Conservation (phyloP, 306 rosid species). For the Ziziphus jujuba region DNA sequence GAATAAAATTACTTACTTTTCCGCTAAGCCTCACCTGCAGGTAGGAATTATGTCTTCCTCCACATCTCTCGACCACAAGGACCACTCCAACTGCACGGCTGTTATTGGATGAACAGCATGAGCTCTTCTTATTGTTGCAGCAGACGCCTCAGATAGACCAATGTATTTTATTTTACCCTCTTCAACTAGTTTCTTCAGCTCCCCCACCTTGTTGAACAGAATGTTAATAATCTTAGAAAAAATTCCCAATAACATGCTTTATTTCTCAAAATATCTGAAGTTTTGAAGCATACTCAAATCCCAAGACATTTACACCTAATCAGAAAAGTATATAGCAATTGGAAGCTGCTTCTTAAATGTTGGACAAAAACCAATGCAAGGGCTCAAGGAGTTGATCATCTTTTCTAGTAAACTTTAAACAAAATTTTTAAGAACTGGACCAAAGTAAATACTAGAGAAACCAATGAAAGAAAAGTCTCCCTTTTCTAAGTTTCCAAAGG, state of each 20-base stretch:
- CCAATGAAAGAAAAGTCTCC: too few species aligned
- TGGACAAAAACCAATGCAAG: too few species aligned
- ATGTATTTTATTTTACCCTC: conserved; percentile 71
- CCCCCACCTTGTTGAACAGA: conserved; percentile 49
- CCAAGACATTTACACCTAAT: not conserved
- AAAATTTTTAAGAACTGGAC: too few species aligned
- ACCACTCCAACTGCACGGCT: conserved; percentile 72
- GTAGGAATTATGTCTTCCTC: conserved; percentile 71
- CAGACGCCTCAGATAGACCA: conserved; percentile 71
- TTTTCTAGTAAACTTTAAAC: too few species aligned
- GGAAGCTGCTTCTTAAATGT: too few species aligned
- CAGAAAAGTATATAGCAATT: too few species aligned
- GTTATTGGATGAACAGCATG: conserved; percentile 80
- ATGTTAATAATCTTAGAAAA: not conserved
- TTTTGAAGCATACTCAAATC: too few species aligned
- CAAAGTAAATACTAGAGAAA: too few species aligned
- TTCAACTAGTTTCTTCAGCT: conserved; percentile 61
- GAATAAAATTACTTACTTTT: not conserved
- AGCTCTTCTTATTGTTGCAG: conserved; percentile 76
- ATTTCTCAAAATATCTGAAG: too few species aligned
- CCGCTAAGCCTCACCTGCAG: conserved; percentile 44
- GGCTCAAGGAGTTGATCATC: too few species aligned
- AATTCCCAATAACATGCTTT: not conserved
- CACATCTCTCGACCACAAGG: conserved; percentile 65
- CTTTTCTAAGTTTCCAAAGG: too few species aligned